Evolutionary conservation across 2,329 filamentous ascomycete genomes (phyloP).

Genomic region (Sphaerulina vaccinii): DNA sequence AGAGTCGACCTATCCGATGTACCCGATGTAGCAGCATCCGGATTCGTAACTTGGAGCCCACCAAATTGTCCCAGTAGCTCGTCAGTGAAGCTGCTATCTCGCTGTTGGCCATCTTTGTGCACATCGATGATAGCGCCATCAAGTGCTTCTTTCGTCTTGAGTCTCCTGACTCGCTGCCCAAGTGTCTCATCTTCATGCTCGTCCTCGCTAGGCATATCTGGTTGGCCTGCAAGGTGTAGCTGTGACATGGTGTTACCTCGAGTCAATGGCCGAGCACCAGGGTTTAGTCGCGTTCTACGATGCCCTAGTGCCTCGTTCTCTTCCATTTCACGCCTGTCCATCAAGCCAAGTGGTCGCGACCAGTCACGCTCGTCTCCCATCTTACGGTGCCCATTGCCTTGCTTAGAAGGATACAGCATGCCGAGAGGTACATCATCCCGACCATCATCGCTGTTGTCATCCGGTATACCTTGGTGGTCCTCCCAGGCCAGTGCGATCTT

Average conservation of each 20-base stretch:
- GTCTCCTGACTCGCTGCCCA: slow-evolving; percentile 61
- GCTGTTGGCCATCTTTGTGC: slow-evolving; percentile 31
- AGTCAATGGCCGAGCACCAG: slow-evolving; percentile 13
- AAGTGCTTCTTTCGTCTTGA: slow-evolving; percentile 59
- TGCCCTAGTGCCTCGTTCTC: slow-evolving; percentile 86
- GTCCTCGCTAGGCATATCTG: slow-evolving; percentile 31
- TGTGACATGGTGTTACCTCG: slow-evolving; percentile 29
- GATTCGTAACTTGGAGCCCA: slow-evolving; percentile 46
- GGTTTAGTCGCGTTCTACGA: slow-evolving; percentile 66
- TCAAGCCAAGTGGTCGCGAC: slow-evolving; percentile 68
- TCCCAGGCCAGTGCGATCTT: slow-evolving; percentile 92
- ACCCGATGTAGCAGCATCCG: slow-evolving; percentile 36
- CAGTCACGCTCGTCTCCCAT: slow-evolving; percentile 41
- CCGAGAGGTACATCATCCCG: slow-evolving; percentile 81
- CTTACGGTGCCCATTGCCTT: slow-evolving; percentile 52
- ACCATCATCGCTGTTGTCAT: slow-evolving; percentile 58
- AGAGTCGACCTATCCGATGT: slow-evolving; percentile 34
- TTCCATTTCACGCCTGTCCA: slow-evolving; percentile 80
- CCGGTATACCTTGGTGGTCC: slow-evolving; percentile 50
- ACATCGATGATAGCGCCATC: slow-evolving; percentile 45
- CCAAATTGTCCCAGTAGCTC: slow-evolving; percentile 68
- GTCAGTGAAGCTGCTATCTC: slow-evolving; percentile 62
- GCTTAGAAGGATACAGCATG: slow-evolving; percentile 67
- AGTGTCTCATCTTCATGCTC: slow-evolving; percentile 62
- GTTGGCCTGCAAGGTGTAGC: slow-evolving; percentile 29